Evolutionary conservation across 345 rosid genomes (phyloP).

Genomic region (Eucalyptus regnans): DNA sequence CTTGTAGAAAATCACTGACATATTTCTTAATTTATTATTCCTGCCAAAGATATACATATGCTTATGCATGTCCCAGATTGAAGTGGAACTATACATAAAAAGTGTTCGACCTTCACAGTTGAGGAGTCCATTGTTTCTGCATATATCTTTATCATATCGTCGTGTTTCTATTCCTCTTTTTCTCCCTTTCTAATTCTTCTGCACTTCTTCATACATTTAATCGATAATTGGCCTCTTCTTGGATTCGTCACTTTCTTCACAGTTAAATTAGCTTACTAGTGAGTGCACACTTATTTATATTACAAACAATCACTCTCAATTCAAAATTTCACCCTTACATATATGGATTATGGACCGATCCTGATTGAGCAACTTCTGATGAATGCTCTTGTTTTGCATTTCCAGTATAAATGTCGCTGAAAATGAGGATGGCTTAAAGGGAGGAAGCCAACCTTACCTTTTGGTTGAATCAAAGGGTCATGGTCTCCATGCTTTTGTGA

Average conservation of each 20-base stretch:
- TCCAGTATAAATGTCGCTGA: constrained; percentile 44
- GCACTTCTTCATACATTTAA: background rate
- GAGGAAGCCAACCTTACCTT: constrained; percentile 46
- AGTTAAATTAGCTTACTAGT: background rate
- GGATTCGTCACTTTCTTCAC: background rate
- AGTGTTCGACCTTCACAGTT: background rate
- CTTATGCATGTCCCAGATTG: background rate
- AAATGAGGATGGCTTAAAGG: constrained; percentile 49
- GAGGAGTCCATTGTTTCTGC: background rate
- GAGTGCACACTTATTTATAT: background rate
- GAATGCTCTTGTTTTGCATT: background rate
- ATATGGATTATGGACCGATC: background rate
- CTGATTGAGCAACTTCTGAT: background rate
- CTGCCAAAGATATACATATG: background rate
- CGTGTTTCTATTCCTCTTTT: background rate
- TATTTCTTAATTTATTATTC: background rate
- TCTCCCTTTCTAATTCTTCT: background rate
- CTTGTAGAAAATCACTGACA: background rate
- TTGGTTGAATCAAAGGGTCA: constrained; percentile 87
- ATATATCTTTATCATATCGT: background rate
- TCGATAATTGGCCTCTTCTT: background rate
- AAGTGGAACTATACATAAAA: background rate
- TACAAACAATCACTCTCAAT: background rate
- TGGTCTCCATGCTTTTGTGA: constrained; percentile 78
- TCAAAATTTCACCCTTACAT: background rate